phyloP scores from a whole-genome alignment of 208 protist species.

The Trypanosoma melophagium region DNA sequence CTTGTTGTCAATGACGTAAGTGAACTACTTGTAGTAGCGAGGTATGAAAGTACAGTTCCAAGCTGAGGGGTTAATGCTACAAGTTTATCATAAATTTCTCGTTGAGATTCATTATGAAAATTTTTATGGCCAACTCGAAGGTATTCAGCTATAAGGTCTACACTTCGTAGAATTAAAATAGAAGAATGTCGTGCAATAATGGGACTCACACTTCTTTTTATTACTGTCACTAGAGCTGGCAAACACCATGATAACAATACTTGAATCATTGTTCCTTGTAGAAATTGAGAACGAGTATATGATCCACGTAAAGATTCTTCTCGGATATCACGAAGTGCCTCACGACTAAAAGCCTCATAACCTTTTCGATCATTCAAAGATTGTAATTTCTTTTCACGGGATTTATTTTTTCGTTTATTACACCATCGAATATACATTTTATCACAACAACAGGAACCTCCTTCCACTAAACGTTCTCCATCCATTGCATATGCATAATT shows the following conservation, averaged over 20 bases:
- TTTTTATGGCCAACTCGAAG: neutral
- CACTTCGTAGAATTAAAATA: slow-evolving; percentile 59
- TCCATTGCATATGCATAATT: neutral
- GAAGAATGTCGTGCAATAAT: slow-evolving; percentile 71
- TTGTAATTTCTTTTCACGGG: neutral
- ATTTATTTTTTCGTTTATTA: neutral
- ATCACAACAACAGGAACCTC: neutral
- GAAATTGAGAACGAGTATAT: slow-evolving; percentile 14
- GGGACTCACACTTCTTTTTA: slow-evolving; percentile 66
- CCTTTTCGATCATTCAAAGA: neutral
- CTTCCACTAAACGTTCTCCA: slow-evolving; percentile 10
- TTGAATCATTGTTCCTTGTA: slow-evolving; percentile 25
- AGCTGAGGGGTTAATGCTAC: slow-evolving; percentile 9
- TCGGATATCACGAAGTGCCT: slow-evolving; percentile 1
- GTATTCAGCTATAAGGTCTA: slow-evolving; percentile 46
- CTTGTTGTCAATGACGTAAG: neutral
- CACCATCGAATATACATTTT: neutral
- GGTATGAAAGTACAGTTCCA: slow-evolving; percentile 13
- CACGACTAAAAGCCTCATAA: neutral
- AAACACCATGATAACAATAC: slow-evolving; percentile 41
- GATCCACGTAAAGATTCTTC: slow-evolving; percentile 16
- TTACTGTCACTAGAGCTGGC: slow-evolving; percentile 47
- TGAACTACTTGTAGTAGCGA: slow-evolving; percentile 2
- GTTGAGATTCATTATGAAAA: neutral
- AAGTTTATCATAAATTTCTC: slow-evolving; percentile 7